These are phyloP conservation scores for Ganoderma resinaceum DNA, from an alignment of 1,284 basidiomycete genomes.

Conservation along the genomic window DNA sequence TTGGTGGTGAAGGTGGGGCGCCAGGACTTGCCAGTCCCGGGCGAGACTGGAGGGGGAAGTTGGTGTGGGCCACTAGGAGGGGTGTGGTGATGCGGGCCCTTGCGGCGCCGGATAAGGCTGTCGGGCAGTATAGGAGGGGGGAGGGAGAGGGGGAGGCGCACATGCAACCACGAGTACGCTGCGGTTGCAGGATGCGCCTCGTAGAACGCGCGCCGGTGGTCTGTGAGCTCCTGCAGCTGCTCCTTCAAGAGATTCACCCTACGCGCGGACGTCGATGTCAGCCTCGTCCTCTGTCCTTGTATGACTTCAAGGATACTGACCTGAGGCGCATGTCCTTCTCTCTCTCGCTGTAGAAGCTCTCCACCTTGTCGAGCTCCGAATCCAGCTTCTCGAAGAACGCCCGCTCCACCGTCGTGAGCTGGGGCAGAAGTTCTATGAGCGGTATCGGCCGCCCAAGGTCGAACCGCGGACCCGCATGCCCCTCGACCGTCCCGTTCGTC, in stretches of 20 bases:
- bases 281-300: too few species aligned
- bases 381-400: constrained; percentile 83
- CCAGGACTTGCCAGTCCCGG: neutral
- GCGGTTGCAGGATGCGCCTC: constrained; percentile 28
- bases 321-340: constrained; percentile 68
- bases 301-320: constrained; percentile 33
- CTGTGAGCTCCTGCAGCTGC: constrained; percentile 79
- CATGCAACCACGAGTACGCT: constrained; percentile 21
- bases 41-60: neutral
- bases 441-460: constrained; percentile 40
- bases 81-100: neutral
- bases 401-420: constrained; percentile 64
- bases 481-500: constrained; percentile 5
- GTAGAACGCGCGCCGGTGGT: constrained; percentile 73
- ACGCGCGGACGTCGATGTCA: neutral
- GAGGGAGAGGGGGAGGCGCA: constrained; percentile 16
- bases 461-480: constrained; percentile 14
- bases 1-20: constrained; percentile 3
- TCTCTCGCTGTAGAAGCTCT: constrained; percentile 80
- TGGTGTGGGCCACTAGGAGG: neutral
- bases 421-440: constrained; percentile 57
- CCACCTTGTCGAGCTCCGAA: constrained; percentile 80
- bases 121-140: constrained; percentile 22
- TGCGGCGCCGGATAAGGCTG: constrained; percentile 21
- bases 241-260: constrained; percentile 51